Base-by-base conservation (phyloP, 352 stramenopile genomes). In the Thraustochytrium sp. region DNA sequence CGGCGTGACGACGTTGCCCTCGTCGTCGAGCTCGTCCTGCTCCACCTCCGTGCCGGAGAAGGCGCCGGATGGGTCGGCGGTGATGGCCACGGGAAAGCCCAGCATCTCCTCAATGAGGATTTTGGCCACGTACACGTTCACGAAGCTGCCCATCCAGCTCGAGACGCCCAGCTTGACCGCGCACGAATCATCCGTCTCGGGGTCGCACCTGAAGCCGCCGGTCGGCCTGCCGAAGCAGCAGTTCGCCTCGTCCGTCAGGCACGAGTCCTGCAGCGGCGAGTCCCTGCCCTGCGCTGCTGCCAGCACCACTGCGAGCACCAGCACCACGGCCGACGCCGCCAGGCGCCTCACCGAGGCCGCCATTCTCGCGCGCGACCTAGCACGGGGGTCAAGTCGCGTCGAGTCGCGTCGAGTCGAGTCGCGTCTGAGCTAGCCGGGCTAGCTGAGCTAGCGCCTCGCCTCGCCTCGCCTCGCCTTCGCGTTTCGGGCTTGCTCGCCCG, bases 61-160 rank as follows among this genome's bases (percentile, higher is more conserved):
- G 40, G 42, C 59, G 40, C 9, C 46, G 8, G 40, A 13, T n/a
- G n/a, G n/a, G 46, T 77, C 65, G 18, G 42, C 49, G 1, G 49
- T 62, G 46, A 77, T 77, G 0, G 68, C 65, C 4, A 77, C 65
- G 29, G 65, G 65, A 36, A 64, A 77, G 13, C 65, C 65, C 16
- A 77, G 65, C 26, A 62, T 64, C 46, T 77, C 65, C 65, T 77
- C 65, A 26, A 77, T 77, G 49, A 77, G 64, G 26, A 77, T 77
- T 36, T 55, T 62, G 31, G 65, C 65, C 13, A 77, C 42, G 46
- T 77, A 62, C 5, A 77, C 65, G 46, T 77, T 77, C 18, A 77
- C 34, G 8, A 62, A 77, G 34, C 29, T 44, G 18, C 65, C 65
- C 1, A 62, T 61, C 65, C 65, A 77, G 21, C 34, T 36, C 16